phyloP scores from a whole-genome alignment of 805 yeast genomes.

The Brettanomyces bruxellensis region DNA sequence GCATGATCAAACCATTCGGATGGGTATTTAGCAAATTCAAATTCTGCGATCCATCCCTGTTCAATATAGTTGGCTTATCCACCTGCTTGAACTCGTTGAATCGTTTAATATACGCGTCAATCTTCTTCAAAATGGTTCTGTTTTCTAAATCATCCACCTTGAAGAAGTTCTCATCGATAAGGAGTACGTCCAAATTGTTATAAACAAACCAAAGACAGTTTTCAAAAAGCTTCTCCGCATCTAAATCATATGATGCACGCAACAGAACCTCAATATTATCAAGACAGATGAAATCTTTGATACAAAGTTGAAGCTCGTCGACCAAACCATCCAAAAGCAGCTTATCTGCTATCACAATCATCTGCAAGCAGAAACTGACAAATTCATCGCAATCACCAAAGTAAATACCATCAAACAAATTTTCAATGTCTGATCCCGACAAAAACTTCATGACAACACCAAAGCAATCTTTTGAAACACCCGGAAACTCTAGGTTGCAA shows the following conservation, averaged over 20 bases:
- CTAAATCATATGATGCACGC: slow-evolving; percentile 40
- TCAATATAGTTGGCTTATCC: slow-evolving; percentile 11
- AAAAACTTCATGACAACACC: slow-evolving; percentile 42
- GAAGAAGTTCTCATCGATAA: slow-evolving; percentile 36
- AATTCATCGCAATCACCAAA: slow-evolving; percentile 27
- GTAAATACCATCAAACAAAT: slow-evolving; percentile 26
- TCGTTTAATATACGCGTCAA: slow-evolving; percentile 29
- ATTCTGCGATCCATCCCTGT: background rate
- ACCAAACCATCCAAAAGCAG: slow-evolving; percentile 51
- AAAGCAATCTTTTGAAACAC: slow-evolving; percentile 33
- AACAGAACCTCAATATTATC: slow-evolving; percentile 55
- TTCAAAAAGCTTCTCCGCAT: slow-evolving; percentile 46
- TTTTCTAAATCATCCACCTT: slow-evolving; percentile 15
- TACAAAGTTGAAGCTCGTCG: slow-evolving; percentile 48
- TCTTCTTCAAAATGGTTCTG: slow-evolving; percentile 9
- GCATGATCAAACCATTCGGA: slow-evolving; percentile 20
- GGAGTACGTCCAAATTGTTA: slow-evolving; percentile 51
- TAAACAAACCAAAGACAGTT: slow-evolving; percentile 63
- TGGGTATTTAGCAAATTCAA: background rate
- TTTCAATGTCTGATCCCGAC: slow-evolving; percentile 41
- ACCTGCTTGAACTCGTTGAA: slow-evolving; percentile 20
- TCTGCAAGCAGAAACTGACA: slow-evolving; percentile 44
- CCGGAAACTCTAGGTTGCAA: background rate
- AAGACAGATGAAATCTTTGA: slow-evolving; percentile 45
- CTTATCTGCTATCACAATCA: slow-evolving; percentile 56